phyloP scores from a whole-genome alignment of 1,284 basidiomycete species.

The Cryptococcus deneoformans region DNA sequence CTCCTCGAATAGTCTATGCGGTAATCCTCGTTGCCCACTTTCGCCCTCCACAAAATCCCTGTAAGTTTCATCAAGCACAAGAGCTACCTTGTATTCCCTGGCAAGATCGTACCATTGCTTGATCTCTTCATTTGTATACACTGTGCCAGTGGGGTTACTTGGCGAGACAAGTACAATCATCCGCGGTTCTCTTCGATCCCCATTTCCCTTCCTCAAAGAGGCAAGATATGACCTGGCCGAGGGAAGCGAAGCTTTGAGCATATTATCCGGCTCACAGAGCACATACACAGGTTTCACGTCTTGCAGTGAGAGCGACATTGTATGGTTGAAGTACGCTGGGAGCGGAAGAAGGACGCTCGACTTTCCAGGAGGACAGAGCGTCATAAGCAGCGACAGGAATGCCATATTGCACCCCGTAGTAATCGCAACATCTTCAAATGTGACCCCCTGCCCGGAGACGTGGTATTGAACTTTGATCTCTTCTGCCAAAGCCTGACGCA shows the following conservation, averaged over 20 bases:
- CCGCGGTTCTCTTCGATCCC: conserved; percentile 44
- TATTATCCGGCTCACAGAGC: conserved; percentile 57
- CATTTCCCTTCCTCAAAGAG: background rate
- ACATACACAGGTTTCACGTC: conserved; percentile 64
- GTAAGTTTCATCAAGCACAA: conserved; percentile 89
- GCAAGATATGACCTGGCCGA: conserved; percentile 29
- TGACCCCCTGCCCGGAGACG: conserved; percentile 6
- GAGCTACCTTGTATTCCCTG: conserved; percentile 58
- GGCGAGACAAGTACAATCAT: conserved; percentile 67
- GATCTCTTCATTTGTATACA: conserved; percentile 64
- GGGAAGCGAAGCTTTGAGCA: conserved; percentile 59
- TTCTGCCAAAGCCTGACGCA: conserved; percentile 60
- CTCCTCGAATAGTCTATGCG: conserved; percentile 46
- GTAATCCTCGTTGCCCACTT: conserved; percentile 20
- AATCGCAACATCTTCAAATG: conserved; percentile 22
- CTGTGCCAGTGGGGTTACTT: conserved; percentile 68
- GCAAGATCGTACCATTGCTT: conserved; percentile 65
- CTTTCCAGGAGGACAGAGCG: conserved; percentile 67
- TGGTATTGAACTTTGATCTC: conserved; percentile 69
- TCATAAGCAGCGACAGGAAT: conserved; percentile 42
- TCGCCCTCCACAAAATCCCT: conserved; percentile 67
- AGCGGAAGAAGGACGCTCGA: conserved; percentile 70
- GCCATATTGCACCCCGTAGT: conserved; percentile 52
- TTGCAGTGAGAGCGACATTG: conserved; percentile 70
- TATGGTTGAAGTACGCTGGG: conserved; percentile 80